Conservation (phyloP, 306 rosid species). For the Sechiopsis laciniata region DNA sequence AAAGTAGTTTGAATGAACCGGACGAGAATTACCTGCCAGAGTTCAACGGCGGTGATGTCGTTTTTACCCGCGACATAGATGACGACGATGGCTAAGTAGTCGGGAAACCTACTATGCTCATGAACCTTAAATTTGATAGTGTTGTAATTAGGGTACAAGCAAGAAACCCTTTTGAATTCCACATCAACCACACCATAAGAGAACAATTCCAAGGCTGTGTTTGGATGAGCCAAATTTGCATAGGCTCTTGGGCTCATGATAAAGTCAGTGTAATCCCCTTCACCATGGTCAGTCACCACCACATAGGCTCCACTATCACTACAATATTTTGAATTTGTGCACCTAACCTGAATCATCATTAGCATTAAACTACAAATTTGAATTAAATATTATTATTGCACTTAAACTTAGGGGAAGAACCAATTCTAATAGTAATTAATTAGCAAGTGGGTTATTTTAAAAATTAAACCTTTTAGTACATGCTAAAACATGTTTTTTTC, state of each 20-base stretch:
- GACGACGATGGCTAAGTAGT: constrained; percentile 46
- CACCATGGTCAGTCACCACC: constrained; percentile 54
- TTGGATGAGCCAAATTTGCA: constrained; percentile 30
- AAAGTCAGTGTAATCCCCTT: constrained; percentile 51
- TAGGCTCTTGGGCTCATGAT: constrained; percentile 43
- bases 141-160: constrained; percentile 40
- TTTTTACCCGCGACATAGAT: constrained; percentile 41
- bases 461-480: background rate
- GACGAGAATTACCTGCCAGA: constrained; percentile 40
- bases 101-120: constrained; percentile 52
- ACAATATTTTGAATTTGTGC: constrained; percentile 36
- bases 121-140: constrained; percentile 37
- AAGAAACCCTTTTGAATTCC: constrained; percentile 46
- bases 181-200: constrained; percentile 45
- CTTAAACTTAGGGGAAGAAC: background rate
- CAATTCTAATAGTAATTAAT: background rate
- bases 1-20: too few species aligned
- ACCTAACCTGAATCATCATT: constrained; percentile 40
- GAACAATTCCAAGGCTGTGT: constrained; percentile 24
- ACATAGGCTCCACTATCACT: constrained; percentile 31
- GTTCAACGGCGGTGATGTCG: constrained; percentile 52
- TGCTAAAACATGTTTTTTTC: too few species aligned
- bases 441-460: background rate
- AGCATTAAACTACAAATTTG: background rate
- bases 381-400: background rate